Conservation (phyloP, 2,329 filamentous ascomycete genomes). For the Xylaria digitata region DNA sequence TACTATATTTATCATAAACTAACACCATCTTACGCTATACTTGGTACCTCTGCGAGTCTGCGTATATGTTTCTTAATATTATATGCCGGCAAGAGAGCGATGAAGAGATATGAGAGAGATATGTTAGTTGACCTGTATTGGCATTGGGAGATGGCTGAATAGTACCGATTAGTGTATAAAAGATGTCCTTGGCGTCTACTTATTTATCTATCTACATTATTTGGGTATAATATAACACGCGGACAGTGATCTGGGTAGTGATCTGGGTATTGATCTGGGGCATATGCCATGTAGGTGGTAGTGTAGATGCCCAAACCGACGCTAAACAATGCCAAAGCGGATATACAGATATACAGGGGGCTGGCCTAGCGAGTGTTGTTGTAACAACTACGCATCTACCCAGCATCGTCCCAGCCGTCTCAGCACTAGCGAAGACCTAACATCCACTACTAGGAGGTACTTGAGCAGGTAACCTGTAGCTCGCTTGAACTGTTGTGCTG, state of each 20-base stretch:
- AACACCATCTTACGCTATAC: neutral
- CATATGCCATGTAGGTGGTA: neutral
- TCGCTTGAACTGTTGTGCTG: neutral
- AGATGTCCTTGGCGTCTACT: no score
- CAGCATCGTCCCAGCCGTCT: neutral
- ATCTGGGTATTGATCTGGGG: no score
- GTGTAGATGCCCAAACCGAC: constrained; percentile 17
- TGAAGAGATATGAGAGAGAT: neutral
- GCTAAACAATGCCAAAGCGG: constrained; percentile 7
- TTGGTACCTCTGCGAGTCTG: neutral
- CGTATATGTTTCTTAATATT: neutral
- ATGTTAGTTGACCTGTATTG: no score
- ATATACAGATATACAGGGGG: neutral
- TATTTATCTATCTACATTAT: no score
- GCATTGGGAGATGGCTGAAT: neutral
- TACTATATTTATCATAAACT: neutral
- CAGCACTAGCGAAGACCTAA: constrained; percentile 9
- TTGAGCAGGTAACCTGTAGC: no score
- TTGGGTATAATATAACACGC: neutral
- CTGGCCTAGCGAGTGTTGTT: neutral
- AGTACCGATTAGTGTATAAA: neutral
- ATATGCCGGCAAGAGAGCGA: neutral
- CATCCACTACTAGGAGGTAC: neutral
- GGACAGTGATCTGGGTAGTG: neutral
- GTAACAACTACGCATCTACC: neutral